Percentiles rank a stretch among this genome's conserved stretches.
Evolutionary conservation across 2,329 filamentous ascomycete species (phyloP).

Genomic region (Sordariomycetes sp.): DNA sequence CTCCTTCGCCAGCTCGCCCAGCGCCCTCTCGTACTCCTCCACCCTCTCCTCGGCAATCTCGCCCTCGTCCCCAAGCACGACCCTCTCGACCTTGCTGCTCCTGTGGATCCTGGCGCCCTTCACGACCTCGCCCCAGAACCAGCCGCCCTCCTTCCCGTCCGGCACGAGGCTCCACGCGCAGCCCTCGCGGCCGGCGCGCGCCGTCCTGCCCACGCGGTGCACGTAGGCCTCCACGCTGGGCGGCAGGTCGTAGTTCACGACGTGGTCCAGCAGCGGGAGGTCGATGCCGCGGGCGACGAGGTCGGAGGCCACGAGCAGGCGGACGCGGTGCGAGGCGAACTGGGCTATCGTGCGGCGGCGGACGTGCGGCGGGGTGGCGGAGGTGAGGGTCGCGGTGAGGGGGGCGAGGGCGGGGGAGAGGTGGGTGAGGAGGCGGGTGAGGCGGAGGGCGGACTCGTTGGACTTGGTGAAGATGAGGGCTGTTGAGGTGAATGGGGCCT

Average conservation of each 20-base stretch:
- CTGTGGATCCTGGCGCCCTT: constrained; percentile 39
- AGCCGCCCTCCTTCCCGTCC: constrained; percentile 64
- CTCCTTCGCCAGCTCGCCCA: constrained; percentile 53
- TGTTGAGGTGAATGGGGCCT: constrained; percentile 22
- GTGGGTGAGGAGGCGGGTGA: constrained; percentile 67
- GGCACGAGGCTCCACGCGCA: constrained; percentile 80
- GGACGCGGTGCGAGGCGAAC: constrained; percentile 59
- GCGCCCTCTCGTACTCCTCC: constrained; percentile 39
- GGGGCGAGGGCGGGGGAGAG: constrained; percentile 48
- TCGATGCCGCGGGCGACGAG: constrained; percentile 89
- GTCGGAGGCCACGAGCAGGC: constrained; percentile 81
- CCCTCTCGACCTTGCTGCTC: constrained; percentile 32
- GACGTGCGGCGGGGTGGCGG: constrained; percentile 62
- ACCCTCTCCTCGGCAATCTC: constrained; percentile 37
- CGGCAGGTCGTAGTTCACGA: constrained; percentile 91
- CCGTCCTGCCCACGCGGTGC: constrained; percentile 85
- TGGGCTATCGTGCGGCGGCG: constrained; percentile 56
- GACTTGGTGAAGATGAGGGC: constrained; percentile 84
- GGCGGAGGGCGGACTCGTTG: constrained; percentile 76
- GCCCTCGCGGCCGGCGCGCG: constrained; percentile 65
- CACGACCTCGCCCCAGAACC: constrained; percentile 84
- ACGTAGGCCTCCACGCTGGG: constrained; percentile 73
- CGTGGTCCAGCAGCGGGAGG: constrained; percentile 65
- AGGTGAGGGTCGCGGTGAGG: constrained; percentile 61
- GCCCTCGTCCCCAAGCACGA: constrained; percentile 21